These are phyloP conservation scores for Orbilia quercus DNA, from an alignment of 2,329 filamentous ascomycete genomes.

Conservation along the genomic window DNA sequence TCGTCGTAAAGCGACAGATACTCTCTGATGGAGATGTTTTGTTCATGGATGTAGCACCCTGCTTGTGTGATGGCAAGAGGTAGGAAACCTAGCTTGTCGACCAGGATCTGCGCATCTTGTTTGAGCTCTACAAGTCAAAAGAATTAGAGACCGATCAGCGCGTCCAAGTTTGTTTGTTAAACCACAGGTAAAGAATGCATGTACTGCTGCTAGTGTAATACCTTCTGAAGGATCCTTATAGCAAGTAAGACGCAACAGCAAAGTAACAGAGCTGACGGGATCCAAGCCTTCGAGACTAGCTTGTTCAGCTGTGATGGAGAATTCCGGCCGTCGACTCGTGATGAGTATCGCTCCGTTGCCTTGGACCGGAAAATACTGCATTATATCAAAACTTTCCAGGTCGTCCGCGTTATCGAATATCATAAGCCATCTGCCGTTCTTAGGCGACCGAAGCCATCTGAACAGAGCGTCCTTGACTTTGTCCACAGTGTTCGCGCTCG, in stretches of 20 bases:
- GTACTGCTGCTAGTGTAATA: not conserved
- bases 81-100: conserved; percentile 42
- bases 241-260: conserved; percentile 5
- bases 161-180: too few relatives aligned
- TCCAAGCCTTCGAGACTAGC: conserved; percentile 13
- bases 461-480: not conserved
- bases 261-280: not conserved
- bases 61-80: conserved; percentile 40
- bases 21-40: conserved; percentile 42
- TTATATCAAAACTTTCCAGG: conserved; percentile 19
- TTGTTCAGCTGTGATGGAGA: conserved; percentile 11
- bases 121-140: too few relatives aligned
- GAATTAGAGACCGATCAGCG: too few relatives aligned
- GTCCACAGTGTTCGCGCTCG: not conserved
- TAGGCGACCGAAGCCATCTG: conserved; percentile 7
- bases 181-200: too few relatives aligned
- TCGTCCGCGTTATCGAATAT: conserved; percentile 39
- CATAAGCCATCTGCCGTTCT: conserved; percentile 20
- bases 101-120: conserved; percentile 13
- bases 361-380: conserved; percentile 24
- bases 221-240: not conserved
- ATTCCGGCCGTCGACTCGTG: conserved; percentile 19
- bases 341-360: conserved; percentile 13
- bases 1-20: conserved; percentile 50
- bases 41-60: conserved; percentile 39